phyloP scores from a whole-genome alignment of 2,329 filamentous ascomycete species.

The Falciphora oryzae region DNA sequence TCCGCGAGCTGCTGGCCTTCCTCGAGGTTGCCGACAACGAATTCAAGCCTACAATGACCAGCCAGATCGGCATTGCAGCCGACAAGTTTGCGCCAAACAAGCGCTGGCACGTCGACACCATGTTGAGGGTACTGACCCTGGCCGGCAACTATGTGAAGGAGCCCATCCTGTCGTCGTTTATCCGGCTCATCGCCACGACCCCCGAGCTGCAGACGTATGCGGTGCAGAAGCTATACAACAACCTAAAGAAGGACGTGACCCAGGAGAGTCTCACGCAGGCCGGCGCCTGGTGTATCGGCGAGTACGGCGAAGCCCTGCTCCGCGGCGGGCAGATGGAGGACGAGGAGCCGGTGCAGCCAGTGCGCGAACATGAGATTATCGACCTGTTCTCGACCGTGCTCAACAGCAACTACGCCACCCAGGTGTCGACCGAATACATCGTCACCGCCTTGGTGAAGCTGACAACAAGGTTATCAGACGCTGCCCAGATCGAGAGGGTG shows the following conservation, averaged over 20 bases:
- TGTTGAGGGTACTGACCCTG: constrained; percentile 86
- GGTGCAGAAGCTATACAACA: constrained; percentile 87
- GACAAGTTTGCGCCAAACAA: constrained; percentile 96
- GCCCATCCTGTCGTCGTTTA: constrained; percentile 93
- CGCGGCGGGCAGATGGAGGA: constrained; percentile 89
- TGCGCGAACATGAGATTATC: constrained; percentile 84
- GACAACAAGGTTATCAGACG: constrained; percentile 77
- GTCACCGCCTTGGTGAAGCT: constrained; percentile 93
- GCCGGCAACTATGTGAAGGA: constrained; percentile 98
- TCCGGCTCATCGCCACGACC: constrained; percentile 90
- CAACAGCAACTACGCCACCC: constrained; percentile 89
- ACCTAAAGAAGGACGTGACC: constrained; percentile 92
- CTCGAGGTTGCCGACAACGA: constrained; percentile 96
- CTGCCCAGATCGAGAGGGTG: constrained; percentile 80
- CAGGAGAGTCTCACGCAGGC: constrained; percentile 93
- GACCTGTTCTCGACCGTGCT: constrained; percentile 90
- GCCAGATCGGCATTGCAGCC: constrained; percentile 93
- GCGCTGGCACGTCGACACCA: constrained; percentile 97
- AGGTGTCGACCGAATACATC: constrained; percentile 92
- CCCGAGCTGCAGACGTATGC: constrained; percentile 94
- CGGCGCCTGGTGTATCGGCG: constrained; percentile 95
- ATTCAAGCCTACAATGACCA: constrained; percentile 98
- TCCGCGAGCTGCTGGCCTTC: constrained; percentile 90
- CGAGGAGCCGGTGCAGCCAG: constrained; percentile 73
- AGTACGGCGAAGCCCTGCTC: constrained; percentile 89